Conservation (phyloP, 306 rosid species). For the Crotalaria pallida region DNA sequence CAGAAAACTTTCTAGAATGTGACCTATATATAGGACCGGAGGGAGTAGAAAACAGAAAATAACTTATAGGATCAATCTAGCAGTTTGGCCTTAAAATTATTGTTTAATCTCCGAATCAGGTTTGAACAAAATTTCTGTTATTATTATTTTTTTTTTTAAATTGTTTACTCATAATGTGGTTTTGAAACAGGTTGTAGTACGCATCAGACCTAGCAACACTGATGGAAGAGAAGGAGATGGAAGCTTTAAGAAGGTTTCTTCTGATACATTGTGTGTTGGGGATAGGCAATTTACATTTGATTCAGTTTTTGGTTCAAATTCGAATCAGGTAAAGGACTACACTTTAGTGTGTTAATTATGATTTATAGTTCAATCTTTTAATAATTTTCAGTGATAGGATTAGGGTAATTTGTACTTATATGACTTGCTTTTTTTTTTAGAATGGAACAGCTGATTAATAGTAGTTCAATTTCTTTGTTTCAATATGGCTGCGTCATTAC, state of each 20-base stretch:
- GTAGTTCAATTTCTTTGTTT: constrained; percentile 12
- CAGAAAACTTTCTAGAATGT: too few relatives aligned
- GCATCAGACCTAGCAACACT: constrained; percentile 60
- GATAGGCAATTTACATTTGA: constrained; percentile 63
- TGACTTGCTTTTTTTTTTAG: constrained; percentile 4
- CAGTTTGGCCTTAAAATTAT: too few relatives aligned
- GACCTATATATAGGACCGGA: too few relatives aligned
- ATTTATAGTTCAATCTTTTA: background rate
- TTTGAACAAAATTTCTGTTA: background rate
- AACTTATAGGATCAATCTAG: too few relatives aligned
- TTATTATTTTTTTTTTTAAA: background rate
- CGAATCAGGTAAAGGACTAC: constrained; percentile 51
- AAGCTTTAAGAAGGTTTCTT: constrained; percentile 59
- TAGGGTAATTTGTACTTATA: background rate
- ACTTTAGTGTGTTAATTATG: background rate
- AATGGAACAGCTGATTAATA: background rate
- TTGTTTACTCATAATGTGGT: background rate
- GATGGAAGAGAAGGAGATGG: constrained; percentile 40
- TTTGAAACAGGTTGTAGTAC: constrained; percentile 61
- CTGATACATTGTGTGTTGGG: constrained; percentile 44
- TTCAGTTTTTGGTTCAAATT: constrained; percentile 66
- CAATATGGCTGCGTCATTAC: constrained; percentile 1
- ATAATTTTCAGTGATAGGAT: background rate
- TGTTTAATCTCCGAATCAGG: background rate
- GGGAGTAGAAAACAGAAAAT: too few relatives aligned